Percentiles rank a stretch among this genome's conserved stretches.
These are phyloP conservation scores for Candida sphagnicola DNA, from an alignment of 805 yeast species.

Conservation along the genomic window DNA sequence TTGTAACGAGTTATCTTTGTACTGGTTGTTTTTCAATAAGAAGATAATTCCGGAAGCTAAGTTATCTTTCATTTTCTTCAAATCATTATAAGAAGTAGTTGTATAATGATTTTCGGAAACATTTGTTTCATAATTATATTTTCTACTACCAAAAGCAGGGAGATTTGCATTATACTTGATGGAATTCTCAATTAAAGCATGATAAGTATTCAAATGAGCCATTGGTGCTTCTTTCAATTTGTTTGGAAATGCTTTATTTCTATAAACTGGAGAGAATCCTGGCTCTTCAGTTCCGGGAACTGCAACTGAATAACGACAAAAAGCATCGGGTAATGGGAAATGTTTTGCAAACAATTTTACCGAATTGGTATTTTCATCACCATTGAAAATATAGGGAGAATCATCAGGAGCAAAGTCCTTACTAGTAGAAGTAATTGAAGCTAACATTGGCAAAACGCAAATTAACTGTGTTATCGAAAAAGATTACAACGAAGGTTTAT, in stretches of 20 bases:
- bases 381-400: slow-evolving; percentile 8
- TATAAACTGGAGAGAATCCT: slow-evolving; percentile 28
- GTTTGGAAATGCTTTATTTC: slow-evolving; percentile 22
- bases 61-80: slow-evolving; percentile 38
- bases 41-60: slow-evolving; percentile 51
- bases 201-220: slow-evolving; percentile 35
- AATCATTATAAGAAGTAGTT: slow-evolving; percentile 39
- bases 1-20: slow-evolving; percentile 14
- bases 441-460: slow-evolving; percentile 2
- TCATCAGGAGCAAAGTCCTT: slow-evolving; percentile 8
- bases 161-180: slow-evolving; percentile 18
- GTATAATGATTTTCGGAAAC: slow-evolving; percentile 32
- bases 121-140: slow-evolving; percentile 29
- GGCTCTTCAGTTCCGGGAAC: slow-evolving; percentile 15
- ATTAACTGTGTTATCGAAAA: background rate
- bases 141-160: slow-evolving; percentile 37
- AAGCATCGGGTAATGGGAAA: slow-evolving; percentile 6
- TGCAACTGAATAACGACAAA: slow-evolving; percentile 6
- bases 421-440: slow-evolving; percentile 7
- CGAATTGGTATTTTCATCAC: slow-evolving; percentile 1
- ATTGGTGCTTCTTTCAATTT: slow-evolving; percentile 21
- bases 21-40: slow-evolving; percentile 30
- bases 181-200: slow-evolving; percentile 27
- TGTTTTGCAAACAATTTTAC: slow-evolving; percentile 5
- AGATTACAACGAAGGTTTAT: background rate